phyloP scores from a whole-genome alignment of 1,284 basidiomycete genomes.

The Takashimella koratensis region DNA sequence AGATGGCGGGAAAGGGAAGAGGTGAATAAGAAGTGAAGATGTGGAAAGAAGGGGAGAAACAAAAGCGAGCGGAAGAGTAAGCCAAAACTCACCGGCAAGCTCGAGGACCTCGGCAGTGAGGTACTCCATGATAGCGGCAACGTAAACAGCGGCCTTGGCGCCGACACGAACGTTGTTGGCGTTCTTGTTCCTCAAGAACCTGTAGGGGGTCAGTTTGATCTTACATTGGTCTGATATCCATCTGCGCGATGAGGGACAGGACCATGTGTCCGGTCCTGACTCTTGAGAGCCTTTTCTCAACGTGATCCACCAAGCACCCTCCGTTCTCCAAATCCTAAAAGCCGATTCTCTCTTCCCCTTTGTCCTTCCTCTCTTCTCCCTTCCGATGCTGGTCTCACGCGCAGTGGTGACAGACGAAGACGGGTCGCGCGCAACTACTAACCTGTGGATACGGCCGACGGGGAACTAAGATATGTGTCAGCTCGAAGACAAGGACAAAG shows the following conservation, averaged over 20 bases:
- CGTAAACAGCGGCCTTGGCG: constrained; percentile 51
- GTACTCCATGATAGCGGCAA: constrained; percentile 51
- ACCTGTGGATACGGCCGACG: constrained; percentile 47
- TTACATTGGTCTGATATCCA: background rate
- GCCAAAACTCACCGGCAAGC: constrained; percentile 45
- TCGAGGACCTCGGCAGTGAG: constrained; percentile 52
- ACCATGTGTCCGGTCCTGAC: too few species aligned
- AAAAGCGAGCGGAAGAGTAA: background rate
- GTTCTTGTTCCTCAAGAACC: constrained; percentile 88
- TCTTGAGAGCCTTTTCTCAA: too few species aligned
- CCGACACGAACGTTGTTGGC: constrained; percentile 72
- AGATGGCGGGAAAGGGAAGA: background rate
- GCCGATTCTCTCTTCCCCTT: background rate
- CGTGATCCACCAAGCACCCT: too few species aligned
- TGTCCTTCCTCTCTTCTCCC: background rate
- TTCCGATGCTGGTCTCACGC: background rate
- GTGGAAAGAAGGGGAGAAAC: background rate
- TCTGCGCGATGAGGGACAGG: too few species aligned
- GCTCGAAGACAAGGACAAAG: background rate
- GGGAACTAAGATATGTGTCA: constrained; percentile 30
- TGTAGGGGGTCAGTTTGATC: constrained; percentile 55
- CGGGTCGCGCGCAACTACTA: background rate
- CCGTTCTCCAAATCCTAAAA: background rate
- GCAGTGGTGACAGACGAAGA: too few species aligned
- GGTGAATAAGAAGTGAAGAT: constrained; percentile 2